Conservation (phyloP, 345 rosid species). For the Sisymbrium irio region DNA sequence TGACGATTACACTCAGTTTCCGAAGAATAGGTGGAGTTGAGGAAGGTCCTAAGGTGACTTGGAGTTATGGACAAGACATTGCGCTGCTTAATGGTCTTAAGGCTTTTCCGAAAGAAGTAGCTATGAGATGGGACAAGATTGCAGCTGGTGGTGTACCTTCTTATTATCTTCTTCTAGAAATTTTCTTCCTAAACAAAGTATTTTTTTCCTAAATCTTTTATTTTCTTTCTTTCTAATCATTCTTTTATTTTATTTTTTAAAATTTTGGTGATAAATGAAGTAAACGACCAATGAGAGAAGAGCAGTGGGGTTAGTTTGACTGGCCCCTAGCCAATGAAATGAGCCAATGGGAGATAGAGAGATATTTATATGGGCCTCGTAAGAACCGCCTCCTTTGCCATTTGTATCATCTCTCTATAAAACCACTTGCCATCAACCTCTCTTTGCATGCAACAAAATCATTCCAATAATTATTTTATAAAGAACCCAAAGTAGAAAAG, state of each 20-base stretch:
- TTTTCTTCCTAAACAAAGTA: neutral
- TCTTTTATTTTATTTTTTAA: neutral
- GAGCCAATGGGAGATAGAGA: constrained; percentile 26
- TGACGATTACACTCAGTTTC: constrained; percentile 69
- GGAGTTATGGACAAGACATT: constrained; percentile 78
- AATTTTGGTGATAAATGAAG: constrained; percentile 2
- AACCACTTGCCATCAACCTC: constrained; percentile 28
- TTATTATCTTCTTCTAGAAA: neutral
- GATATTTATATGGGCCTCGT: constrained; percentile 25
- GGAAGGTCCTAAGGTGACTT: constrained; percentile 20
- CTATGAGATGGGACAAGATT: constrained; percentile 97
- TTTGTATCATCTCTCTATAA: constrained; percentile 33
- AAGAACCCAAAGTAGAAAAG: neutral
- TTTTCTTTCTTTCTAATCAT: neutral
- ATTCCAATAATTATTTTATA: constrained; percentile 5
- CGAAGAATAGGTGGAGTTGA: constrained; percentile 56
- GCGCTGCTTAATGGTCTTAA: constrained; percentile 88
- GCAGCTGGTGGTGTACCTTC: constrained; percentile 76
- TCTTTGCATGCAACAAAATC: constrained; percentile 29
- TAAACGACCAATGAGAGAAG: constrained; percentile 23
- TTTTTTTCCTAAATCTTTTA: neutral
- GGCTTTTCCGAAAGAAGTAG: constrained; percentile 67
- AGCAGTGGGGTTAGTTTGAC: constrained; percentile 32
- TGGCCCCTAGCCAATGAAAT: constrained; percentile 18
- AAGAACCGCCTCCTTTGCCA: constrained; percentile 40